Base-by-base conservation (phyloP, 306 rosid species). In the Lablab purpureus region DNA sequence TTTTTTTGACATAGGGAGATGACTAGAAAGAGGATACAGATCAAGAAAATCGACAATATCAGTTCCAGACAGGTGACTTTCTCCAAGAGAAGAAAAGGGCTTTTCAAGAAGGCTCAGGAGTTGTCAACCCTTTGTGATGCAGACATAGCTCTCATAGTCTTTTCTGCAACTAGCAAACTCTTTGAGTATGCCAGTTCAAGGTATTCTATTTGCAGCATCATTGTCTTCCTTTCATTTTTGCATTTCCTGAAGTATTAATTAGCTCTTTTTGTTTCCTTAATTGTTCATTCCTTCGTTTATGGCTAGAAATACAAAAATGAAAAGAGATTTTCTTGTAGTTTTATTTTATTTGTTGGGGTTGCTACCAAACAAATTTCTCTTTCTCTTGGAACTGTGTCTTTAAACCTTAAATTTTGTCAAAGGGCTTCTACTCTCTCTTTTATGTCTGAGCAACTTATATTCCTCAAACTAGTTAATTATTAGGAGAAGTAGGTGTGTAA, bases 61-160 rank as follows among this genome's bases (percentile, higher is more conserved):
- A 84, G 86, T 10, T 84, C 89, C 0, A 85, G 91, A 74, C 91
- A 88, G 46, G 91, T 88, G 45, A 86, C 89, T 13, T 88, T 88
- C 81, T 88, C 91, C 0, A 88, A 83, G 82, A 83, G 89, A 78
- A 88, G 88, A 62, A 88, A 70, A 81, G 91, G 91, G 59, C 85
- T 88, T 22, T 73, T 88, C 75, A 88, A 88, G 81, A 88, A 88
- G 43, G 91, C 91, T 67, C 62, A 64, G 51, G 91, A 88, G 76
- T 79, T 88, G 2, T 79, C 89, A 37, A 86, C 87, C 11, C 89
- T 88, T 9, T 88, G 91, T 51, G 91, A 88, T 73, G 90, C 92
- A 49, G 88, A 88, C n/a, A 68, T 86, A 19, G 89, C 87, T 46
- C 87, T 88, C 83, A 23, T 88, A 0, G 84, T 88, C 50, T 88